phyloP scores from a whole-genome alignment of 2,329 filamentous ascomycete genomes.

The Penicillium brevicompactum region DNA sequence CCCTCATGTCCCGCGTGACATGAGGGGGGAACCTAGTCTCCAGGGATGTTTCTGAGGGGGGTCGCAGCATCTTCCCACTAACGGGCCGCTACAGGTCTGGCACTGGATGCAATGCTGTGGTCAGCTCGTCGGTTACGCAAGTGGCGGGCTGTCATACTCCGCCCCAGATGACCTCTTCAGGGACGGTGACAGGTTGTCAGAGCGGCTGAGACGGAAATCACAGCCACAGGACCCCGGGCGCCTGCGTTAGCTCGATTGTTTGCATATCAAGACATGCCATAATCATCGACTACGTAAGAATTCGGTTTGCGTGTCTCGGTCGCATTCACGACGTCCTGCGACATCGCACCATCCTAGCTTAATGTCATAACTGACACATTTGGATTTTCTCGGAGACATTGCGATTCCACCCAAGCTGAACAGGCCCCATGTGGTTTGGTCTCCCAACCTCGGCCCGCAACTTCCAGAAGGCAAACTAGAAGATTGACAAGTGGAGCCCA shows the following conservation, averaged over 20 bases:
- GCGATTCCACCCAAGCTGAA: slow-evolving; percentile 3
- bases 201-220: slow-evolving; percentile 1
- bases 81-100: slow-evolving; percentile 10
- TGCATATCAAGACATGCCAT: slow-evolving; percentile 3
- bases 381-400: slow-evolving; percentile 1
- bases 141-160: slow-evolving; percentile 1
- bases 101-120: slow-evolving; percentile 4
- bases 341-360: not conserved
- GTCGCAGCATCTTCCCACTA: not conserved
- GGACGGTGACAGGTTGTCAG: not conserved
- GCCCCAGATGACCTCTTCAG: not conserved
- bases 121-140: slow-evolving; percentile 3
- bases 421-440: slow-evolving; percentile 4
- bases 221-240: not conserved
- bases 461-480: slow-evolving; percentile 21
- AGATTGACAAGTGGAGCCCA: slow-evolving; percentile 14
- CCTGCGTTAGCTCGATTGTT: not conserved
- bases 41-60: not conserved
- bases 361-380: not conserved
- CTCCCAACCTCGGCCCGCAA: slow-evolving; percentile 16
- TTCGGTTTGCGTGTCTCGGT: slow-evolving; percentile 13
- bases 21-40: not conserved
- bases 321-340: slow-evolving; percentile 4
- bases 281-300: not conserved
- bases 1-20: not conserved